phyloP scores from a whole-genome alignment of 352 stramenopile species.

The Globisporangium spiculum region DNA sequence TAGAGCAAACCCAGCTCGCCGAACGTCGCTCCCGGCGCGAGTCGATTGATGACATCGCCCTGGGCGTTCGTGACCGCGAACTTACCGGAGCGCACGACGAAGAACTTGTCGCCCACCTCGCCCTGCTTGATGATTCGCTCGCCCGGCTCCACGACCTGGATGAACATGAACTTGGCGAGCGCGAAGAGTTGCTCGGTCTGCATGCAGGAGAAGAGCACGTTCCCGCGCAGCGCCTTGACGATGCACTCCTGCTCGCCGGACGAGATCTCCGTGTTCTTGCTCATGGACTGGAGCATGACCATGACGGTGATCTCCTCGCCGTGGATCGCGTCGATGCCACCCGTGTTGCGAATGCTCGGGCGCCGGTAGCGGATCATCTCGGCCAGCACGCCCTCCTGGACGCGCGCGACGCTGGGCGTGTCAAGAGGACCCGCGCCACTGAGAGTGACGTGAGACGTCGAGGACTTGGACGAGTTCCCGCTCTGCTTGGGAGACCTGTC shows the following conservation, averaged over 20 bases:
- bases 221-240: conserved; percentile 58
- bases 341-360: conserved; percentile 36
- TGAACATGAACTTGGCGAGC: conserved; percentile 69
- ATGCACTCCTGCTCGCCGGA: conserved; percentile 38
- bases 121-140: conserved; percentile 78
- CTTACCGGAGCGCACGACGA: conserved; percentile 47
- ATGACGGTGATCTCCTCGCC: conserved; percentile 32
- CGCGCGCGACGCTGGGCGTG: conserved; percentile 37
- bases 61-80: conserved; percentile 46
- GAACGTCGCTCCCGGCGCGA: conserved; percentile 38
- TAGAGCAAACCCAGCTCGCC: conserved; percentile 59
- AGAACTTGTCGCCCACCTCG: conserved; percentile 81
- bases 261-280: conserved; percentile 27
- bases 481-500: background rate
- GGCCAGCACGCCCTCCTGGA: conserved; percentile 41
- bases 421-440: background rate
- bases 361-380: conserved; percentile 48
- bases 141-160: conserved; percentile 67
- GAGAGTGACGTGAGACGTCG: too few species aligned
- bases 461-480: background rate
- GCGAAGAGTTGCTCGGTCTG: conserved; percentile 66
- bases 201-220: conserved; percentile 82
- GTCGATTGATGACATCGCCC: conserved; percentile 41
- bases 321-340: conserved; percentile 25
- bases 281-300: conserved; percentile 23